Conservation (phyloP, 768 basidiomycete genomes). For the Rhizopogon rudus region DNA sequence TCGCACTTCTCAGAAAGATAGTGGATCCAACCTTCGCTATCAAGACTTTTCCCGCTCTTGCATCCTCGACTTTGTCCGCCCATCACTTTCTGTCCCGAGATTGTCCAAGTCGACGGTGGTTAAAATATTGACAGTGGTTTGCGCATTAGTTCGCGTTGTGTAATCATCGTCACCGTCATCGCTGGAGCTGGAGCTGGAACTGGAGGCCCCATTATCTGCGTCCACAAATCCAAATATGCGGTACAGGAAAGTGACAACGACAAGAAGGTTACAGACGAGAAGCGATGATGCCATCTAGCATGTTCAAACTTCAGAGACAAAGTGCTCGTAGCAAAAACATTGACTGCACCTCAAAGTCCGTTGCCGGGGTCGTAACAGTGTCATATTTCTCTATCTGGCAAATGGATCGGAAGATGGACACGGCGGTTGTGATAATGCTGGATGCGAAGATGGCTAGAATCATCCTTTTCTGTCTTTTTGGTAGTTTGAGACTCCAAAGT, state of each 20-base stretch:
- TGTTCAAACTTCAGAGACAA: neutral
- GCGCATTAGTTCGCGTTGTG: neutral
- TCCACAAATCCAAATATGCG: neutral
- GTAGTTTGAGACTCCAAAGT: constrained; percentile 4
- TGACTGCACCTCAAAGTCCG: constrained; percentile 1
- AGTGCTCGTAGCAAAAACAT: neutral
- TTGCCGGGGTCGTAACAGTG: neutral
- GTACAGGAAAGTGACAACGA: neutral
- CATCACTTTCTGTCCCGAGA: neutral
- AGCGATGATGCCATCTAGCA: neutral
- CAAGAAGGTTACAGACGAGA: neutral
- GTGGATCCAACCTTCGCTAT: neutral
- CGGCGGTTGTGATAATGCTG: neutral
- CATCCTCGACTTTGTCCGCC: neutral
- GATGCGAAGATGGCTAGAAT: constrained; percentile 2
- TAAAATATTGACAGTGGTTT: neutral
- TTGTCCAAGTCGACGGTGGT: neutral
- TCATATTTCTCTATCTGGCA: neutral
- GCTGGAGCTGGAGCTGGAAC: too few species aligned
- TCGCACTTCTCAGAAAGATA: neutral
- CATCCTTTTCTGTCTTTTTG: constrained; percentile 4
- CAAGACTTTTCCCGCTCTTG: neutral
- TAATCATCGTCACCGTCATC: neutral
- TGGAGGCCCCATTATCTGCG: neutral
- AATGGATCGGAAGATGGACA: neutral